phyloP scores from a whole-genome alignment of 805 yeast species.

The Saccharomyces jurei region DNA sequence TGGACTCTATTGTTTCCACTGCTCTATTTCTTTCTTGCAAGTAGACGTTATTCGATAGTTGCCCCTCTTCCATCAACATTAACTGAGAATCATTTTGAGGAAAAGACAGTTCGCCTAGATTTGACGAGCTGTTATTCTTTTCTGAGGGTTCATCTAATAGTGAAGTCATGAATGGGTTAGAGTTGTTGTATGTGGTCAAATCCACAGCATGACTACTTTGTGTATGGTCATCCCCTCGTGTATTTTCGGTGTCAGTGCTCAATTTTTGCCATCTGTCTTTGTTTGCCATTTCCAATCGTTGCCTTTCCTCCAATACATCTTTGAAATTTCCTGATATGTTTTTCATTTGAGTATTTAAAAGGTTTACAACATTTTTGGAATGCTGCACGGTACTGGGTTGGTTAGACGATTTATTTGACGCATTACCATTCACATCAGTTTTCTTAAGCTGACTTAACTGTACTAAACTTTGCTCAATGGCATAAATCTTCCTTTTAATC shows the following conservation, averaged over 20 bases:
- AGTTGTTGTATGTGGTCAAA: conserved; percentile 25
- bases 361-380: conserved; percentile 76
- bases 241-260: conserved; percentile 35
- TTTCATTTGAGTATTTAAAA: conserved; percentile 82
- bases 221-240: conserved; percentile 1
- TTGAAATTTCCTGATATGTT: conserved; percentile 89
- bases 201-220: conserved; percentile 1
- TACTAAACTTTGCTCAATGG: conserved; percentile 76
- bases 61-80: conserved; percentile 78
- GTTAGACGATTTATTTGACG: conserved; percentile 37
- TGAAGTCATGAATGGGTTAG: conserved; percentile 36
- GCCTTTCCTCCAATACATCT: conserved; percentile 80
- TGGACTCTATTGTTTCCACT: conserved; percentile 93
- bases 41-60: conserved; percentile 46
- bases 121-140: conserved; percentile 3
- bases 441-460: conserved; percentile 55
- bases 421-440: conserved; percentile 48
- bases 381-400: conserved; percentile 56
- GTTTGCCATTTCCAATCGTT: conserved; percentile 70
- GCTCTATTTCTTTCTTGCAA: conserved; percentile 80
- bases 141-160: conserved; percentile 19
- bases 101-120: conserved; percentile 43
- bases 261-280: conserved; percentile 80
- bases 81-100: conserved; percentile 78
- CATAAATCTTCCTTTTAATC: conserved; percentile 38